These are phyloP conservation scores for Breynia disticha DNA, from an alignment of 441 rosid genomes.

Conservation along the genomic window DNA sequence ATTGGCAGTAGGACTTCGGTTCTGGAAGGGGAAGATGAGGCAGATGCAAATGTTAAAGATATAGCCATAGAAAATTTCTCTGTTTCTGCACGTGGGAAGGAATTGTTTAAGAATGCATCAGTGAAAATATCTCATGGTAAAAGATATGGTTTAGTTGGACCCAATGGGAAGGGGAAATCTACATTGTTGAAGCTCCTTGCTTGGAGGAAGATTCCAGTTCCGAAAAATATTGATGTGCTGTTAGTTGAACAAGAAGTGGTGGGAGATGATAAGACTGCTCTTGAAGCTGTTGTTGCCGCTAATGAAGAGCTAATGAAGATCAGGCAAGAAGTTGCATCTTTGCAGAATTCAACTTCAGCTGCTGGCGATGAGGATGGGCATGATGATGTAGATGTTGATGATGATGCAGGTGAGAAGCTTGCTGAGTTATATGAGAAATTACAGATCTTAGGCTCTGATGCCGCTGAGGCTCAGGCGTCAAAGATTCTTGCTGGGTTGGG, in stretches of 20 bases:
- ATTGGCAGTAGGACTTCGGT: conserved; percentile 71
- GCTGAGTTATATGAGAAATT: conserved; percentile 69
- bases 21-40: conserved; percentile 75
- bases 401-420: conserved; percentile 69
- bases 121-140: conserved; percentile 91
- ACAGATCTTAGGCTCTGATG: conserved; percentile 82
- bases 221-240: conserved; percentile 87
- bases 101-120: conserved; percentile 66
- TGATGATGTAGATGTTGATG: conserved; percentile 29
- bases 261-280: conserved; percentile 73
- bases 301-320: conserved; percentile 66
- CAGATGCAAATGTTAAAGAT: conserved; percentile 82
- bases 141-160: conserved; percentile 90
- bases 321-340: conserved; percentile 51
- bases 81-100: conserved; percentile 84
- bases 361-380: conserved; percentile 12
- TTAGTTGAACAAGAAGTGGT: conserved; percentile 91
- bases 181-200: conserved; percentile 84
- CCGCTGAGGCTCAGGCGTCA: conserved; percentile 89
- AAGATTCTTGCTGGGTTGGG: conserved; percentile 93
- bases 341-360: conserved; percentile 37
- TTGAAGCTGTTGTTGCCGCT: conserved; percentile 83
- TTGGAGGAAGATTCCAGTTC: conserved; percentile 94
- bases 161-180: conserved; percentile 93
- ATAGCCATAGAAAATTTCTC: conserved; percentile 72